A percentile compares a stretch with the other conserved stretches of the same genome.
Conservation (phyloP, 768 basidiomycete species). For the Mycena rebaudengoi region DNA sequence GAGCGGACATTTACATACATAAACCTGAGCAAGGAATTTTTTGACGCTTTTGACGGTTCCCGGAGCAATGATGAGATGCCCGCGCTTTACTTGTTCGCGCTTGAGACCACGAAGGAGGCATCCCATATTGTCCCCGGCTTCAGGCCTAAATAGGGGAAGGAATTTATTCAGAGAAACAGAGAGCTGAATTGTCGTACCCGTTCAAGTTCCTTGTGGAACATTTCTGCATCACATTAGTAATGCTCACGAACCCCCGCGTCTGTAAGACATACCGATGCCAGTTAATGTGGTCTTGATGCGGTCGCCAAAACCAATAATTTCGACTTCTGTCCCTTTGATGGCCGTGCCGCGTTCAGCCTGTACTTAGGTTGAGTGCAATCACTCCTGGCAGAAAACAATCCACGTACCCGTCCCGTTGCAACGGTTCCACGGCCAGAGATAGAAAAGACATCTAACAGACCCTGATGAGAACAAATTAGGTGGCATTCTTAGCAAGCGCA, state of each 20-base stretch:
- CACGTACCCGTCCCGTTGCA: conserved; percentile 86
- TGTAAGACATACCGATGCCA: conserved; percentile 75
- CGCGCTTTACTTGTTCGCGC: conserved; percentile 93
- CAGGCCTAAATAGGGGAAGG: conserved; percentile 74
- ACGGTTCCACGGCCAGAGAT: conserved; percentile 99
- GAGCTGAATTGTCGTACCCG: conserved; percentile 56
- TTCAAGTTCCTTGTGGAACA: conserved; percentile 99
- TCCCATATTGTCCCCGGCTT: conserved; percentile 99
- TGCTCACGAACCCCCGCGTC: neutral
- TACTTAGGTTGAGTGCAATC: neutral
- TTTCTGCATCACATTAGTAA: conserved; percentile 72
- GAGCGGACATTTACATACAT: conserved; percentile 53
- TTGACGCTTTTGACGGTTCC: conserved; percentile 94
- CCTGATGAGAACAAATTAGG: neutral
- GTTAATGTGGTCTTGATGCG: conserved; percentile 92
- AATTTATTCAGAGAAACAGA: conserved; percentile 8
- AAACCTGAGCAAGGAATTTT: conserved; percentile 94
- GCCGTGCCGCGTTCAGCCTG: conserved; percentile 93
- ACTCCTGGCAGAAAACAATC: neutral
- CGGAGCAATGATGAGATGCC: conserved; percentile 89
- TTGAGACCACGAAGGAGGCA: conserved; percentile 96
- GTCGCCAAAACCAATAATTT: conserved; percentile 87
- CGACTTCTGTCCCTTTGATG: conserved; percentile 91
- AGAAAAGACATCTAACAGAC: conserved; percentile 81
- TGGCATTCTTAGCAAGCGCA: too few relatives aligned